phyloP scores from a whole-genome alignment of 257 asterid genomes.

The Solanum chmielewskii region DNA sequence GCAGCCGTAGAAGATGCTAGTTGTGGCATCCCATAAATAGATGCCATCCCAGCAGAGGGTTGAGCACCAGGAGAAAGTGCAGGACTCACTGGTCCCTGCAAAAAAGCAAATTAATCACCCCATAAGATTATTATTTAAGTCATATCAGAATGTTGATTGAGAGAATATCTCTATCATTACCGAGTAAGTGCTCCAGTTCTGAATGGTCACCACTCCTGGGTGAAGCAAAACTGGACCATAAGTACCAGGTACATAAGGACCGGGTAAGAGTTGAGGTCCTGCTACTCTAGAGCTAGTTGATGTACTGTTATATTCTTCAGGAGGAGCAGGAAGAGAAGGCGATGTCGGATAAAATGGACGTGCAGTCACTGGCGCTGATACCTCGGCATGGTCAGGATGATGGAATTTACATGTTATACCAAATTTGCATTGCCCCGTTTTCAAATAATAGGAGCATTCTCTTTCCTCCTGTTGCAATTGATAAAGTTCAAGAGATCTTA shows the following conservation, averaged over 20 bases:
- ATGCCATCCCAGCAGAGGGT: conserved; percentile 38
- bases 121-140: neutral
- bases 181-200: conserved; percentile 72
- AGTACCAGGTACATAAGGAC: conserved; percentile 56
- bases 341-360: conserved; percentile 68
- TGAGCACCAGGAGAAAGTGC: conserved; percentile 58
- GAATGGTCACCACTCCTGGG: conserved; percentile 56
- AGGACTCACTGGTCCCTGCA: conserved; percentile 57
- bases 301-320: conserved; percentile 41
- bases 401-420: conserved; percentile 77
- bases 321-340: conserved; percentile 55
- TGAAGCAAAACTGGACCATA: conserved; percentile 67
- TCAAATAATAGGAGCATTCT: conserved; percentile 94
- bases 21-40: conserved; percentile 48
- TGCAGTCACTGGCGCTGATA: conserved; percentile 57
- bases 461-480: conserved; percentile 50
- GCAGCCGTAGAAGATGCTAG: conserved; percentile 45
- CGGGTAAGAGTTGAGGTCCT: conserved; percentile 63
- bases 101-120: conserved; percentile 9
- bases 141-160: neutral
- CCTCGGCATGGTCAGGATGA: conserved; percentile 68
- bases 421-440: conserved; percentile 93
- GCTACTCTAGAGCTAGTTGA: conserved; percentile 35
- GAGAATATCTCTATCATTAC: conserved; percentile 16
- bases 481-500: neutral